Evolutionary conservation across 2,329 filamentous ascomycete species (phyloP).

Genomic region (Trichoderma sp.): DNA sequence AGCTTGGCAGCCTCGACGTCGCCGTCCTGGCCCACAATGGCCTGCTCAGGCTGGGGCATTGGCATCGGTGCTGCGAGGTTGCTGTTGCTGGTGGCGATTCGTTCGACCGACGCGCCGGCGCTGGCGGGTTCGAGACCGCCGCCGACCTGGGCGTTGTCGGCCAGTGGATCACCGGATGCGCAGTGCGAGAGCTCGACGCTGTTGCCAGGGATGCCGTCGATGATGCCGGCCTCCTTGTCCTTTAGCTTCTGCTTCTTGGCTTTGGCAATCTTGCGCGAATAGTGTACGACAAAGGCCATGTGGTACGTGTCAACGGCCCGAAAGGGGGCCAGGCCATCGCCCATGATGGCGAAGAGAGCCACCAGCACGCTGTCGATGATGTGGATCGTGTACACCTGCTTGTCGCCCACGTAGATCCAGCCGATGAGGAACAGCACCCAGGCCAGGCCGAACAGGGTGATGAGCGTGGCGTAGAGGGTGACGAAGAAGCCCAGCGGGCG

Average conservation of each 20-base stretch:
- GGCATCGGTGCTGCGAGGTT: background rate
- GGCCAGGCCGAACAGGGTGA: constrained; percentile 80
- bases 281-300: constrained; percentile 79
- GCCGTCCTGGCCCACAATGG: constrained; percentile 9
- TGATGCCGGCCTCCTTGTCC: constrained; percentile 36
- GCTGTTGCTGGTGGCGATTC: constrained; percentile 6
- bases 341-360: constrained; percentile 69
- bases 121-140: background rate
- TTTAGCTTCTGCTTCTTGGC: constrained; percentile 42
- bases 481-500: constrained; percentile 80
- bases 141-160: background rate
- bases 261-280: constrained; percentile 45
- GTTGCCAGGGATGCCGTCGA: background rate
- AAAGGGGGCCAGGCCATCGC: constrained; percentile 72
- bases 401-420: constrained; percentile 80
- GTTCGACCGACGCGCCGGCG: constrained; percentile 3
- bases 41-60: background rate
- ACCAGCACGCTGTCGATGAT: constrained; percentile 72
- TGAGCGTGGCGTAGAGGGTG: constrained; percentile 78
- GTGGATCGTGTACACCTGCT: constrained; percentile 69
- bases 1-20: constrained; percentile 45
- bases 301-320: constrained; percentile 82
- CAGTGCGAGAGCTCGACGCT: constrained; percentile 24
- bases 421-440: constrained; percentile 93
- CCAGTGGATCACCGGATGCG: background rate